Evolutionary conservation across 768 basidiomycete genomes (phyloP), one percentile per base, ranked within the genome.

Genomic region (Rhizopogon vinicolor): DNA sequence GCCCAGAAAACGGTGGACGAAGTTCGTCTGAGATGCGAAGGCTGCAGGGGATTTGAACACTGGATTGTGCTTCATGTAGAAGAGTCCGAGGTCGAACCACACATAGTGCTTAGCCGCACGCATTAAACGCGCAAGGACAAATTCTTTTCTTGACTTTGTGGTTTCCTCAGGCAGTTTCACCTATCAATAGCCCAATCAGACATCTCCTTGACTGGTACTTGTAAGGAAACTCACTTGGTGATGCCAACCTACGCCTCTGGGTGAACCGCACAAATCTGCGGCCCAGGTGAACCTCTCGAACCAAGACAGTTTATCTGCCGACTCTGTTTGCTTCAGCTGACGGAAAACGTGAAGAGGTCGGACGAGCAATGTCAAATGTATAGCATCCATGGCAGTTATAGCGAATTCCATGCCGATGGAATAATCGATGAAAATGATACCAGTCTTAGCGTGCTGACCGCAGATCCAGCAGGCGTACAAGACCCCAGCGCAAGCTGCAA

Each of bases 161-260:
- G 35, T 10, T n/a, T 46, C 39, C 41, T 55, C 41, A 16, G 57
- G 65, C 19, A 57, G 46, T 39, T 54, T 54, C n/a, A 41, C 45
- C 53, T 54, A 25, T 5, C 33, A 9, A 28, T 7, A 31, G 19
- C 31, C 5, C 14, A 2, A 48, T 45, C 33, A 54, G 37, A 37
- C 7, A n/a, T 22, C 14, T 16, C 18, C 22, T 25, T 14, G 4
- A 25, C 35, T 13, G 68, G 64, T 31, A 51, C 67, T 53, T 59
- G 61, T 33, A 52, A 51, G 60, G 29, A 18, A 33, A 10, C 56
- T 59, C 2, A 65, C 62, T 57, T 70, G 69, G 41, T 71, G 69
- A n/a, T 64, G 58, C 72, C 72, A 75, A 31, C 72, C 68, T 9
- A 75, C 64, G 18, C 73, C 71, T 31, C 74, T 65, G 1, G 70